Percentiles rank a stretch among this genome's conserved stretches.
These are phyloP conservation scores for Pulveroboletus sp. DNA, from an alignment of 768 basidiomycete species.

Conservation along the genomic window DNA sequence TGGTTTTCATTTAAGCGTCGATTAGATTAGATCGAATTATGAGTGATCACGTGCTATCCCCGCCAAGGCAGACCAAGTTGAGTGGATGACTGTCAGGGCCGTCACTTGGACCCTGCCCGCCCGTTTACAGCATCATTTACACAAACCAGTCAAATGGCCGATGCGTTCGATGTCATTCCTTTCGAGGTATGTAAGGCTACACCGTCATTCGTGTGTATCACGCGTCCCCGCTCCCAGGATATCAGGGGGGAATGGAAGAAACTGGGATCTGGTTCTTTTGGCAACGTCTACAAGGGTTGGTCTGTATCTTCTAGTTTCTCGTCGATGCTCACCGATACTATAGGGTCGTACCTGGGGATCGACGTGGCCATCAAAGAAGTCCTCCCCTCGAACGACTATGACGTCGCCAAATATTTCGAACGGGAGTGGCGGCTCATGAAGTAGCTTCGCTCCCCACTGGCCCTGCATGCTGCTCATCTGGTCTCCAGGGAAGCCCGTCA, in stretches of 20 bases:
- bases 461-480: neutral
- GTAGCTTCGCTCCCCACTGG: slow-evolving; percentile 28
- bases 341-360: slow-evolving; percentile 89
- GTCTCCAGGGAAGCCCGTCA: slow-evolving; percentile 71
- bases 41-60: slow-evolving; percentile 24
- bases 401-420: slow-evolving; percentile 96
- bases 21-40: slow-evolving; percentile 13
- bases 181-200: slow-evolving; percentile 54
- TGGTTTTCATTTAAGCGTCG: neutral
- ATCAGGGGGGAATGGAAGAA: slow-evolving; percentile 87
- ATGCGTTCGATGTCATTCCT: slow-evolving; percentile 85
- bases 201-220: neutral
- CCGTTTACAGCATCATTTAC: neutral
- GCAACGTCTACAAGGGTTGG: slow-evolving; percentile 78
- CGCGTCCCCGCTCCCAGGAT: slow-evolving; percentile 49
- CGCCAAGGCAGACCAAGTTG: slow-evolving; percentile 13
- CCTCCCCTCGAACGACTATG: slow-evolving; percentile 84
- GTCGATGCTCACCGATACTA: slow-evolving; percentile 3
- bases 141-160: slow-evolving; percentile 37
- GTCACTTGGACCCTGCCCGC: slow-evolving; percentile 2
- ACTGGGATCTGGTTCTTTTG: slow-evolving; percentile 89
- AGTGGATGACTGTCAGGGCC: neutral
- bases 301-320: slow-evolving; percentile 7
- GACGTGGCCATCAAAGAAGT: slow-evolving; percentile 98
- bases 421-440: slow-evolving; percentile 99